phyloP scores from a whole-genome alignment of 140 eudicot species.

The Flaveria floridana region DNA sequence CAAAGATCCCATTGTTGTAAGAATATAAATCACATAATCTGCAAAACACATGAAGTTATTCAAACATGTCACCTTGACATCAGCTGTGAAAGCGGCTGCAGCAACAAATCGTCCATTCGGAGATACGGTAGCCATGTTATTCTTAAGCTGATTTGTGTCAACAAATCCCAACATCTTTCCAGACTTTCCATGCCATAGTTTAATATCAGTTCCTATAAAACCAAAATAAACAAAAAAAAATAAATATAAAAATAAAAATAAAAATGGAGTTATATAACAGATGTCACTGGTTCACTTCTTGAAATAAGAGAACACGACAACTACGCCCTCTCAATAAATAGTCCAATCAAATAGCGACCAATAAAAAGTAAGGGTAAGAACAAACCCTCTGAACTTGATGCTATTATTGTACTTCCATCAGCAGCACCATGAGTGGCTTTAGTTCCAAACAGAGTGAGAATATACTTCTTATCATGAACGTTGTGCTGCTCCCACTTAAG shows the following conservation, averaged over 20 bases:
- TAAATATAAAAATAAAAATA: neutral
- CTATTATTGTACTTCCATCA: slow-evolving; percentile 88
- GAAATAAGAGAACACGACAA: neutral
- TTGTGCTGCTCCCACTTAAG: slow-evolving; percentile 88
- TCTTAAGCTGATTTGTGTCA: slow-evolving; percentile 93
- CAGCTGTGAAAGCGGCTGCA: slow-evolving; percentile 99
- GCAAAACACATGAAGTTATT: neutral
- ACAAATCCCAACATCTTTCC: slow-evolving; percentile 78
- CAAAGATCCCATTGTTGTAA: neutral
- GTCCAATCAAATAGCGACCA: slow-evolving; percentile 15
- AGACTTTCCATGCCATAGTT: slow-evolving; percentile 86
- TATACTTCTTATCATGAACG: slow-evolving; percentile 73
- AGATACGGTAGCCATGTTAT: slow-evolving; percentile 91
- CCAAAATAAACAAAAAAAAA: neutral
- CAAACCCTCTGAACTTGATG: slow-evolving; percentile 94
- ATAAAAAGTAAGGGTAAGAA: slow-evolving; percentile 17
- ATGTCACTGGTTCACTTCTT: slow-evolving; percentile 9
- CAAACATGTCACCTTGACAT: slow-evolving; percentile 65
- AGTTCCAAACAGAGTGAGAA: slow-evolving; percentile 65
- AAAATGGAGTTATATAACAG: neutral
- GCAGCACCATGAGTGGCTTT: slow-evolving; percentile 88
- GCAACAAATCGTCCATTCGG: slow-evolving; percentile 95
- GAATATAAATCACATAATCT: slow-evolving; percentile 8
- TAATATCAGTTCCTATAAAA: slow-evolving; percentile 76
- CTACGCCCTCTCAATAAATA: slow-evolving; percentile 10